These are phyloP conservation scores for Leccinum subtestaceum DNA, from an alignment of 768 basidiomycete genomes.

Conservation along the genomic window DNA sequence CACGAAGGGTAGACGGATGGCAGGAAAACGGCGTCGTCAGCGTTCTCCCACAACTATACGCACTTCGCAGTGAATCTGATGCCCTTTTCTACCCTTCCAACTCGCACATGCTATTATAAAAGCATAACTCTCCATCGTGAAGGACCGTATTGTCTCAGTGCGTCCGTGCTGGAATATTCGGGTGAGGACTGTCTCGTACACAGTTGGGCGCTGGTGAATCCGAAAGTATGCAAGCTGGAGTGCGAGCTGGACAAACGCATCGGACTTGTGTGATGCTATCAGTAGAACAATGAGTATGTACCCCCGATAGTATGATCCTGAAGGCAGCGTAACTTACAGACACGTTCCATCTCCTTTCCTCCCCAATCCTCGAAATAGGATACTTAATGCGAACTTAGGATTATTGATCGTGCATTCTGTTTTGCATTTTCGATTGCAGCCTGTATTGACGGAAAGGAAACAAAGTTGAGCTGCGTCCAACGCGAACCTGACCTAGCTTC, in stretches of 20 bases:
- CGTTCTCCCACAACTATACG: neutral
- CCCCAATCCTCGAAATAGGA: slow-evolving; percentile 84
- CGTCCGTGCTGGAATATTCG: slow-evolving; percentile 83
- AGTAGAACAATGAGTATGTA: neutral
- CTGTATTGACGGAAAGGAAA: slow-evolving; percentile 56
- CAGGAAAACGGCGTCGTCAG: slow-evolving; percentile 5
- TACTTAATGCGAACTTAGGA: slow-evolving; percentile 75
- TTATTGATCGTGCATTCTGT: slow-evolving; percentile 51
- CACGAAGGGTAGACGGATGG: neutral
- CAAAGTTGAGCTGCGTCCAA: slow-evolving; percentile 75
- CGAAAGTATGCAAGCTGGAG: slow-evolving; percentile 90
- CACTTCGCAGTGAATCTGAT: slow-evolving; percentile 9
- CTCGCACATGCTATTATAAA: slow-evolving; percentile 38
- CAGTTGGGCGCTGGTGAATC: slow-evolving; percentile 71
- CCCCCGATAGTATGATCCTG: neutral
- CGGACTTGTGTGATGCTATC: slow-evolving; percentile 58
- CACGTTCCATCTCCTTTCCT: slow-evolving; percentile 78
- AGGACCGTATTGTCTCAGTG: slow-evolving; percentile 83
- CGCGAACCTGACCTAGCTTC: slow-evolving; percentile 19
- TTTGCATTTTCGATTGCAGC: slow-evolving; percentile 59
- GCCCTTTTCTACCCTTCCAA: slow-evolving; percentile 15
- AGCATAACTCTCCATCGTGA: slow-evolving; percentile 67
- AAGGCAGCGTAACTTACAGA: slow-evolving; percentile 48
- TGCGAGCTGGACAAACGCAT: slow-evolving; percentile 89
- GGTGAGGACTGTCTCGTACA: slow-evolving; percentile 91